Evolutionary conservation across 1,139 yeast species (phyloP).

Genomic region (Yamadazyma atlantica): DNA sequence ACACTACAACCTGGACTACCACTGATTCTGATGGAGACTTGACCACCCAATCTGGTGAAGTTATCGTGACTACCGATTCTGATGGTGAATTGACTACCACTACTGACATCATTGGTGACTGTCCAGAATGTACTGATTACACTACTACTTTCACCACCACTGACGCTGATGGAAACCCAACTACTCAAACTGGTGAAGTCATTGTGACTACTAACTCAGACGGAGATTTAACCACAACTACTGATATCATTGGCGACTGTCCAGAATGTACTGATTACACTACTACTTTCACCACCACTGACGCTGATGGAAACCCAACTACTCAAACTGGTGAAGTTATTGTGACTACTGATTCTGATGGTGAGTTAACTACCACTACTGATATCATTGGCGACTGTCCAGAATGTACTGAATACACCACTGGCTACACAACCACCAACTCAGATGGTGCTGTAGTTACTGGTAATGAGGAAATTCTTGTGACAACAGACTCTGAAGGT

Average conservation of each 20-base stretch:
- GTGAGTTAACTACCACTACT: conserved; percentile 6
- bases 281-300: conserved; percentile 11
- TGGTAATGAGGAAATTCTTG: conserved; percentile 8
- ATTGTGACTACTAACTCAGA: neutral
- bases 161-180: neutral
- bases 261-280: conserved; percentile 11
- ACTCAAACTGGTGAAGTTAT: conserved; percentile 8
- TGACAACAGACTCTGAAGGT: conserved; percentile 12
- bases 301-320: conserved; percentile 6
- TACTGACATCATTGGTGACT: neutral
- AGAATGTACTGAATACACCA: neutral
- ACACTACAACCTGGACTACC: neutral
- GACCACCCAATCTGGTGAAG: neutral
- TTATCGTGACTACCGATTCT: neutral
- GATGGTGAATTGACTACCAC: neutral
- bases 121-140: neutral
- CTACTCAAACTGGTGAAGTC: neutral
- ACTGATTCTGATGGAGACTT: neutral
- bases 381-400: conserved; percentile 4
- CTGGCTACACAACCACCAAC: conserved; percentile 6
- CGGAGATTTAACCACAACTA: neutral
- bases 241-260: conserved; percentile 2
- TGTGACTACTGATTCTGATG: conserved; percentile 8
- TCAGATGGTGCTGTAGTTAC: conserved; percentile 8
- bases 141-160: neutral